Percentiles rank a stretch among this genome's conserved stretches.
These are phyloP conservation scores for Casaregolazyma lundiana DNA, from an alignment of 1,139 yeast genomes.

Conservation along the genomic window DNA sequence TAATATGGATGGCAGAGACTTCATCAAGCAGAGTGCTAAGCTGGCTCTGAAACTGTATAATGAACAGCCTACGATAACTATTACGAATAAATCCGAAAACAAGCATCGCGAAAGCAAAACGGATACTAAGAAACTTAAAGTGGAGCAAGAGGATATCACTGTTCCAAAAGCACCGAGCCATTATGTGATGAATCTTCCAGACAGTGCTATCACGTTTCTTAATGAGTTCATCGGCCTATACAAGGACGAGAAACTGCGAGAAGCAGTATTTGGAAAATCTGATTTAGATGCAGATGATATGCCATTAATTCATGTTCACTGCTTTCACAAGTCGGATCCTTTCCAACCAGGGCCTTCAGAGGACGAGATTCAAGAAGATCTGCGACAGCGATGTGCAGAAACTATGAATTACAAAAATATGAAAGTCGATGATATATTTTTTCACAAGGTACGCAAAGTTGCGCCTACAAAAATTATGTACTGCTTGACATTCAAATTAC, in stretches of 20 bases:
- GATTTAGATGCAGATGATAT: slow-evolving; percentile 30
- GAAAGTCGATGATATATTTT: slow-evolving; percentile 37
- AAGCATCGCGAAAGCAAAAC: slow-evolving; percentile 2
- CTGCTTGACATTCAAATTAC: slow-evolving; percentile 76
- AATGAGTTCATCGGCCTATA: slow-evolving; percentile 73
- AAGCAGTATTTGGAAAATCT: slow-evolving; percentile 27
- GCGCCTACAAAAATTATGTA: slow-evolving; percentile 98
- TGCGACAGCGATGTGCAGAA: slow-evolving; percentile 54
- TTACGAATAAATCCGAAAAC: slow-evolving; percentile 1
- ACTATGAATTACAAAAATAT: slow-evolving; percentile 48
- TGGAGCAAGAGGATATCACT: slow-evolving; percentile 17
- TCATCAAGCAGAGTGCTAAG: slow-evolving; percentile 58
- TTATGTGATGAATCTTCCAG: slow-evolving; percentile 95
- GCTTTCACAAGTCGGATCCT: slow-evolving; percentile 81
- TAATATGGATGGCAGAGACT: slow-evolving; percentile 79
- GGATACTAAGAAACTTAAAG: slow-evolving; percentile 17
- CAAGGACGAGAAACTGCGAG: slow-evolving; percentile 36
- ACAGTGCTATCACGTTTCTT: slow-evolving; percentile 81
- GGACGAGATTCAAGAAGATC: slow-evolving; percentile 53
- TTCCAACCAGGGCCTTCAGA: slow-evolving; percentile 69
- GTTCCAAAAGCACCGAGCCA: slow-evolving; percentile 64
- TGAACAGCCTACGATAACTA: slow-evolving; percentile 15
- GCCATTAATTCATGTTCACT: slow-evolving; percentile 83
- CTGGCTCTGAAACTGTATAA: slow-evolving; percentile 40
- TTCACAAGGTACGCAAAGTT: slow-evolving; percentile 86